Evolutionary conservation across 768 basidiomycete genomes (phyloP), one percentile per base, ranked within the genome.

Genomic region (Chalciporus sphaerocephalus): DNA sequence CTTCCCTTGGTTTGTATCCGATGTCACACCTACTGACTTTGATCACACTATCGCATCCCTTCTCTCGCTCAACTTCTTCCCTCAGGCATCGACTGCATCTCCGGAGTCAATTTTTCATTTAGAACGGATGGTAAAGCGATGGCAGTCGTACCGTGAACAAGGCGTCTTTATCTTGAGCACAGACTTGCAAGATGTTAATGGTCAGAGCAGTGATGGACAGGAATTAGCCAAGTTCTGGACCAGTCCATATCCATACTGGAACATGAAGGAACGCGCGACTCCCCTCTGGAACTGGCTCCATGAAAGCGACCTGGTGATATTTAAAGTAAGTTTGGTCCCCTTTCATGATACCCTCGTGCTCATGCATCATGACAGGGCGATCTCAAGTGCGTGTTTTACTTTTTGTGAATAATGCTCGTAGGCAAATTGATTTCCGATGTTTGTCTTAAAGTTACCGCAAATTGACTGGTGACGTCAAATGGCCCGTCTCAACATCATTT

Each of bases 1-100:
- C 8, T 87, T 97, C 41, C 94, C 94, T 0, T 99, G 95, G 93
- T 99, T 98, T 61, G 94, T 97, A 37, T 92, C 89, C 10, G 92
- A 96, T 62, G 92, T 94, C 21, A 87, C 89, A 4, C 93, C 95
- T 1, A 69, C 74, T 20, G 95, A 99, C 64, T 96, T 96, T 64
- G 54, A 61, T 20, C 64, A 70, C 39, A 76, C 80, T 0, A 74
- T 94, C 45, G 42, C 61, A 2, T 72, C 72, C 6, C 71, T 93
- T 1, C 73, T 85, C 35, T 71, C 78, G 2, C 23, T 62, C 2
- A 69, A 79, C 9, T 92, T 94, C 72, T 81, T 85, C 58, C 47
- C 65, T 9, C 51, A 48, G n/a, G 38, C 56, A 18, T 38, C 46
- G n/a, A 10, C 60, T 7, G 48, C 63, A 4, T 45, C 64, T 1